These are phyloP conservation scores for Magnolia officinalis DNA, from an alignment of 164 flowering plant genomes.

Conservation along the genomic window DNA sequence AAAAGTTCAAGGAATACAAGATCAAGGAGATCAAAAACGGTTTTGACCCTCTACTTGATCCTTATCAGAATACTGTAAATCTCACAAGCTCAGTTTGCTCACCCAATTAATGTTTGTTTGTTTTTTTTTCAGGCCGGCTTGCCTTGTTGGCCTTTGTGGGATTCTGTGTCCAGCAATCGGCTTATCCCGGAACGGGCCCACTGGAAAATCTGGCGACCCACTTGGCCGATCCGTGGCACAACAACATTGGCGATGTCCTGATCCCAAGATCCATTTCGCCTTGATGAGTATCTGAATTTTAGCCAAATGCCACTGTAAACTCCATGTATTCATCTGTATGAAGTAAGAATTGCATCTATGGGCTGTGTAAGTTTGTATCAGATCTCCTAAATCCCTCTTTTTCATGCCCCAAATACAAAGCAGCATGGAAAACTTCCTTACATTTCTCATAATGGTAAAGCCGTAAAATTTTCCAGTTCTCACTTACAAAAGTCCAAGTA, in stretches of 20 bases:
- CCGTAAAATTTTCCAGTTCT: too few species aligned
- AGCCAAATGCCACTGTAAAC: slow-evolving; percentile 19
- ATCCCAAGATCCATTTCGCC: slow-evolving; percentile 59
- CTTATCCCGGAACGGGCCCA: slow-evolving; percentile 98
- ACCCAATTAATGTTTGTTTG: not conserved
- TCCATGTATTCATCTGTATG: slow-evolving; percentile 22
- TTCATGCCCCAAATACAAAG: slow-evolving; percentile 7
- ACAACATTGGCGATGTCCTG: slow-evolving; percentile 83
- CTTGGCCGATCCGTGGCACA: slow-evolving; percentile 99
- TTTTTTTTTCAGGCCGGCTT: slow-evolving; percentile 54
- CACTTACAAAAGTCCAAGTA: slow-evolving; percentile 3
- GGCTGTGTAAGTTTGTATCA: slow-evolving; percentile 7
- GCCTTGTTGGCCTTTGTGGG: slow-evolving; percentile 96
- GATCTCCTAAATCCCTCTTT: slow-evolving; percentile 1
- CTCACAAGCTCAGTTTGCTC: not conserved
- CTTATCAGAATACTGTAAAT: not conserved
- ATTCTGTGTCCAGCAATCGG: slow-evolving; percentile 88
- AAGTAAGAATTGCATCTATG: slow-evolving; percentile 7
- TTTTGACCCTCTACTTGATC: slow-evolving; percentile 13
- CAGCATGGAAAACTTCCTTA: slow-evolving; percentile 8
- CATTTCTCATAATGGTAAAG: not conserved
- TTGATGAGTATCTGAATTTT: slow-evolving; percentile 5
- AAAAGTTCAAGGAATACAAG: slow-evolving; percentile 75
- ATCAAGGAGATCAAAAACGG: slow-evolving; percentile 95
- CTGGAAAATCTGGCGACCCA: slow-evolving; percentile 96